Base-by-base conservation (phyloP, 2,329 filamentous ascomycete species). In the Nemania sp. region DNA sequence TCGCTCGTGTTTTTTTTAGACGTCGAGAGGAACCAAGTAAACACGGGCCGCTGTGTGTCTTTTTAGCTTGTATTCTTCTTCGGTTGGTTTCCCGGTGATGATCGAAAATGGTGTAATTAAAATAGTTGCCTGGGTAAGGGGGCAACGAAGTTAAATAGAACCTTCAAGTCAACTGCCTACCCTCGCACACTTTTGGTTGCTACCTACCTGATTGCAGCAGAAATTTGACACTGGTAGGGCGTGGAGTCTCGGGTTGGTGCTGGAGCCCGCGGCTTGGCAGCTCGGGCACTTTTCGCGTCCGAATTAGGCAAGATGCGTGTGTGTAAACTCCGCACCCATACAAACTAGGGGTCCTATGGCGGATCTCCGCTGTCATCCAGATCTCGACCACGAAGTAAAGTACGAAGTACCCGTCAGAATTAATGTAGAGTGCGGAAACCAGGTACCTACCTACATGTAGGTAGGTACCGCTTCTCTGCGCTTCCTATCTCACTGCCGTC, bases 171-270 rank as follows among this genome's bases (percentile, higher is more conserved):
- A n/a, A n/a, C n/a, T n/a, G n/a, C n/a, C n/a, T n/a, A n/a, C n/a
- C n/a, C n/a, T n/a, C n/a, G n/a, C n/a, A n/a, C n/a, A n/a, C n/a
- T n/a, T n/a, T n/a, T n/a, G n/a, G n/a, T n/a, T n/a, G n/a, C n/a
- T 39, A 39, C 35, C 35, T 47, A 6, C 6, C 17, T 11, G 29
- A 34, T 21, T 43, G 11, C 13, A 42, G 29, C 17, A 21, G 45
- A 20, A 37, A 40, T 15, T n/a, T 12, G 15, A 21, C 50, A 9
- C 9, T n/a, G 25, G 40, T 13, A 54, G 25, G 25, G 25, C 17
- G 9, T 50, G 56, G 56, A 48, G 34, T 58, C 43, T 58, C 56
- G 56, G 56, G 56, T 11, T 58, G 21, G 40, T 53, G 1, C 17
- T 29, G 40, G 34, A 58, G 55, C 47, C 56, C 56, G 56, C 25